A percentile compares a stretch with the other conserved stretches of the same genome.
Evolutionary conservation across 495 filamentous ascomycete genomes (phyloP).

Genomic region (Rhizodiscina lignyota): DNA sequence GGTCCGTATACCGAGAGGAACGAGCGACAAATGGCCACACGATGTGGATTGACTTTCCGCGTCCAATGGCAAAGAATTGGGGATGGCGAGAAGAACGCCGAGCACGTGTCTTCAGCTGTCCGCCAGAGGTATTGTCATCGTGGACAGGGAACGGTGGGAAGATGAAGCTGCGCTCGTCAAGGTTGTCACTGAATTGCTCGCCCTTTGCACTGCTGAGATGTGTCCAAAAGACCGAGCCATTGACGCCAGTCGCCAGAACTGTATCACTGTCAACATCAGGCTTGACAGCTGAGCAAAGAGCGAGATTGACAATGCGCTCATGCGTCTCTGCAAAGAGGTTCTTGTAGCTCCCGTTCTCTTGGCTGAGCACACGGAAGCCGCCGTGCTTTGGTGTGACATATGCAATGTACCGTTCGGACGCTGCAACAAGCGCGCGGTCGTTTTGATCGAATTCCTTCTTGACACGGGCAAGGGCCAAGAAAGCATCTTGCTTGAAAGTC

Average conservation of each 20-base stretch:
- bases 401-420: conserved; percentile 79
- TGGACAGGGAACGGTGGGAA: conserved; percentile 63
- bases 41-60: conserved; percentile 88
- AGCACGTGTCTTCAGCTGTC: conserved; percentile 88
- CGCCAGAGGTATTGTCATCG: conserved; percentile 67
- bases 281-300: conserved; percentile 39
- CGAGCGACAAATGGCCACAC: conserved; percentile 68
- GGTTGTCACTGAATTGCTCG: conserved; percentile 26
- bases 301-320: conserved; percentile 89
- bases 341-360: conserved; percentile 79
- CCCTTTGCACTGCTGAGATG: conserved; percentile 31
- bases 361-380: conserved; percentile 79
- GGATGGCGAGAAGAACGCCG: conserved; percentile 74
- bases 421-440: conserved; percentile 79
- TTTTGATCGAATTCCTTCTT: conserved; percentile 97
- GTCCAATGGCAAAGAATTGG: conserved; percentile 85
- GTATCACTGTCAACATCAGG: conserved; percentile 38
- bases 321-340: conserved; percentile 74
- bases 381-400: conserved; percentile 86
- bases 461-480: conserved; percentile 78
- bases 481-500: conserved; percentile 41
- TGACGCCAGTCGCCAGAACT: conserved; percentile 81
- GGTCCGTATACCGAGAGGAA: conserved; percentile 46
- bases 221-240: conserved; percentile 87
- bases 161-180: conserved; percentile 63